Evolutionary conservation across 2,329 filamentous ascomycete species (phyloP).

Genomic region (Trichoderma asperellum): DNA sequence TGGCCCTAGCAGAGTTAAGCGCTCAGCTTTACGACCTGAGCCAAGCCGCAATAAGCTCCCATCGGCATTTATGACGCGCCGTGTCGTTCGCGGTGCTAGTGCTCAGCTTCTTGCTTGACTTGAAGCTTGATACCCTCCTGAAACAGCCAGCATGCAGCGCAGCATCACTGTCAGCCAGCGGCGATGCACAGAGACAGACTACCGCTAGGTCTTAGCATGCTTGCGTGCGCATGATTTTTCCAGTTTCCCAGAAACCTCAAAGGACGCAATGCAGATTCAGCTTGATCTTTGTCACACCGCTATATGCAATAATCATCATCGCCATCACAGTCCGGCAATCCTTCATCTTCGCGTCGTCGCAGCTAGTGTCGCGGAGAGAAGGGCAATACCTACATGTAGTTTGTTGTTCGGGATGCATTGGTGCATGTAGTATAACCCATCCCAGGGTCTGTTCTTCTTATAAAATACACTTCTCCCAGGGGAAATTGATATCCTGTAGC

Average conservation of each 20-base stretch:
- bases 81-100: not conserved
- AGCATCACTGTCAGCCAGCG: not conserved
- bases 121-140: conserved; percentile 8
- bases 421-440: conserved; percentile 3
- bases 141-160: conserved; percentile 3
- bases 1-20: not conserved
- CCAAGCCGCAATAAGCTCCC: conserved; percentile 17
- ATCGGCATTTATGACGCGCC: not conserved
- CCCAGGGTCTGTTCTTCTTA: not conserved
- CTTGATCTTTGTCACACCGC: conserved; percentile 15
- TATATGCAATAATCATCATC: conserved; percentile 1
- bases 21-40: not conserved
- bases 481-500: not conserved
- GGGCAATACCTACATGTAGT: not conserved
- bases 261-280: conserved; percentile 6
- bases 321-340: not conserved
- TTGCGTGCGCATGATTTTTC: not conserved
- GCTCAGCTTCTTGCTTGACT: not conserved
- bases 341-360: not conserved
- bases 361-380: not conserved
- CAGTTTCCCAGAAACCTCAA: not conserved
- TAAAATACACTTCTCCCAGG: not conserved
- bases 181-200: not conserved
- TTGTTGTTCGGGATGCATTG: not conserved
- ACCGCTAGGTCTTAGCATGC: not conserved